Conservation (phyloP, 164 flowering plant species). For the Litsea cubeba region DNA sequence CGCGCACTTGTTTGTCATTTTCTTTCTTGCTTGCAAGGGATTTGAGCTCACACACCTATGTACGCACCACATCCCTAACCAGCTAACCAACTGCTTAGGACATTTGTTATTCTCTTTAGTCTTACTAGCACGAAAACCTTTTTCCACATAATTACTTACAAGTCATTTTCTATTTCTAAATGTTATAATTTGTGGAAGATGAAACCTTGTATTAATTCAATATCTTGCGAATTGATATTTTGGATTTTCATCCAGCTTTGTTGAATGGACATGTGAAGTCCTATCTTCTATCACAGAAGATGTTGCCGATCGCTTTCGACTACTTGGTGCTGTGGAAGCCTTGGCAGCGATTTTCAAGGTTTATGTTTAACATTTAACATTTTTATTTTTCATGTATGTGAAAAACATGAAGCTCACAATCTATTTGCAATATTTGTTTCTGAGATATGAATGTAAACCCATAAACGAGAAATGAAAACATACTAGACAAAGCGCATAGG, state of each 20-base stretch:
- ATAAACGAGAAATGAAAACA: no score
- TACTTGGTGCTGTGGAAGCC: constrained; percentile 84
- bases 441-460: no score
- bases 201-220: constrained; percentile 3
- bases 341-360: constrained; percentile 93
- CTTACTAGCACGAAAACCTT: not conserved
- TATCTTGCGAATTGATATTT: constrained; percentile 6
- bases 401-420: not conserved
- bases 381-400: not conserved
- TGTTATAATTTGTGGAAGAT: not conserved
- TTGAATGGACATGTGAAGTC: constrained; percentile 83
- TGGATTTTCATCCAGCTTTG: constrained; percentile 44
- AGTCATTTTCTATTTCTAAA: not conserved
- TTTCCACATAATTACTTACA: not conserved
- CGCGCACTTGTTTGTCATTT: no score
- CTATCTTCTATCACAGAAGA: constrained; percentile 50
- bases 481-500: no score
- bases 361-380: not conserved
- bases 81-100: no score
- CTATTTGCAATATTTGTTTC: no score
- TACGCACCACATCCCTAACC: no score
- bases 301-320: constrained; percentile 52
- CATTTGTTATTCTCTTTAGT: no score
- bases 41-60: no score
- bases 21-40: no score